Base-by-base conservation (phyloP, 169 alveolate genomes). In the Plasmodium inui region DNA sequence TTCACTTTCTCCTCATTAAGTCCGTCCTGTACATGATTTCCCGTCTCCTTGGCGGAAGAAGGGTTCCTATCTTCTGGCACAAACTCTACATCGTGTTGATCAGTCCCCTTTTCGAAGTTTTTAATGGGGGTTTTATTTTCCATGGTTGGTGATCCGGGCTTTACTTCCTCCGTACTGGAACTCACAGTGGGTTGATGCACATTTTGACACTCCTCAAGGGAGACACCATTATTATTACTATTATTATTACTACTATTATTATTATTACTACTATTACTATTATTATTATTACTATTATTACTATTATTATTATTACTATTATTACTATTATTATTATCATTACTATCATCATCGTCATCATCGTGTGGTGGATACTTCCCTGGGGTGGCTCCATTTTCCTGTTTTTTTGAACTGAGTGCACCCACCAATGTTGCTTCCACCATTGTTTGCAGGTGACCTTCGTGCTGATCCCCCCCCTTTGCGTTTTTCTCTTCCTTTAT, bases 21-120 rank as follows among this genome's bases (percentile, higher is more conserved):
- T 17, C 39, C 46, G 55, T 53, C 61, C 22, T 74, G 28, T 19
- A 39, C 32, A 76, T 19, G 12, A 53, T 86, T 86, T 6, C 14
- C 30, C 41, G 76, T 78, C 17, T 53, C 84, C 22, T 53, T 84
- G 34, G 12, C 32, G 57, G 19, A 28, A 19, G 61, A 17, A 50
- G 39, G 14, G 17, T 30, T 55, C 67, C 32, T 61, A 39, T 53
- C 81, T 0, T 86, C 34, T 12, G 41, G 26, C 17, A 9, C 44
- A 46, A 37, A 46, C 30, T 30, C 6, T 10, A 84, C 28, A 12
- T 86, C 81, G 32, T 28, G 53, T n/a, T 86, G 67, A 78, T 86
- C 86, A 74, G 30, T 39, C 34, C 12, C 81, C 41, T 73, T 74
- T 30, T 86, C 93, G 30, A 80, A 46, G 22, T 76, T n/a, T 1